Base-by-base conservation (phyloP, 345 rosid genomes). In the Brassica rapa region DNA sequence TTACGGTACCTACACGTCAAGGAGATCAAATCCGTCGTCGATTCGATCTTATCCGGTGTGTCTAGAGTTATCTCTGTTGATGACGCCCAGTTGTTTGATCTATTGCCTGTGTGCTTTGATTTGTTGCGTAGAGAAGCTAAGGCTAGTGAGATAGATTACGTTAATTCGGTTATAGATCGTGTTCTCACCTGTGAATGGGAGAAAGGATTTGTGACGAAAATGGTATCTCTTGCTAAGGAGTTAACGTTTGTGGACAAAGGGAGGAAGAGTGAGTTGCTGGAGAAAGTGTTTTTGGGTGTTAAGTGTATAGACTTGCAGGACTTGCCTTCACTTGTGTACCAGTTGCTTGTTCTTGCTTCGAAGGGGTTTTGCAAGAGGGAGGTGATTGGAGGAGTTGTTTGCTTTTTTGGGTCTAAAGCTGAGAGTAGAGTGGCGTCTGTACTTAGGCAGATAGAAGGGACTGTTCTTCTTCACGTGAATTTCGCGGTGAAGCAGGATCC, bases 401-500 rank as follows among this genome's bases (percentile, higher is more conserved):
- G 83, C 62, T 90, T 87, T 80, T 88, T 93, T 4, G 94, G 96
- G 69, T 80, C 85, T 1, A 81, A 86, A 35, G 68, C 81, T 67
- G 88, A 87, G 73, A 76, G 81, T 5, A 89, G 82, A 69, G 83
- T 76, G 46, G 77, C 86, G 29, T 87, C 89, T 0, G 89, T 83
- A 0, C 77, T 85, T 86, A 84, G 89, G 86, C 96, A 93, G 81
- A 86, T 93, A 14, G 89, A 90, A 71, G 98, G 91, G 63, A 93
- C 98, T 0, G 91, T 86, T 71, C 82, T 90, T 86, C 96, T 93
- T 82, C 98, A 90, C 80, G 73, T 92, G 46, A 92, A 92, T 86
- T 92, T 92, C 1, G 89, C 97, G 0, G 96, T 90, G 84, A 92
- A 92, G 88, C 97, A 93, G 87, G 97, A 90, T 84, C 89, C 93